A percentile compares a stretch with the other conserved stretches of the same genome.
Conservation (phyloP, 2,329 filamentous ascomycete species). For the Pestalotiopsis sp. region DNA sequence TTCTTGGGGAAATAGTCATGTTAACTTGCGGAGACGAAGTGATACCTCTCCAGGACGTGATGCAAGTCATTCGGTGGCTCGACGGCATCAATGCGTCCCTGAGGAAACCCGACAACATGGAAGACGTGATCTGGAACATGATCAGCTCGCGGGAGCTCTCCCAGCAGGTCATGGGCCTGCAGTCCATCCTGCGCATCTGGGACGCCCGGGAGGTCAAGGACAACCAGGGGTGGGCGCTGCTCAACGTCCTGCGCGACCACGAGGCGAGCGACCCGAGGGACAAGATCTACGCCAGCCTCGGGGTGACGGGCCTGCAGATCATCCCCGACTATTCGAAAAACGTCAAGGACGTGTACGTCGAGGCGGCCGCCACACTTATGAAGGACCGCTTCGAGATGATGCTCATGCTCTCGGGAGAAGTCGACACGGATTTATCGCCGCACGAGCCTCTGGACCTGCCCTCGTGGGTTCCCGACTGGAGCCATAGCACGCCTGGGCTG, state of each 20-base stretch:
- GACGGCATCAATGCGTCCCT: not conserved
- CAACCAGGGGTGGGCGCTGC: not conserved
- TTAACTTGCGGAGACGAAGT: conserved; percentile 4
- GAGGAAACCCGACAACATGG: conserved; percentile 3
- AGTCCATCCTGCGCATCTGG: conserved; percentile 4
- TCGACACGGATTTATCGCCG: not conserved
- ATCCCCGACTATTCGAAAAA: conserved; percentile 7
- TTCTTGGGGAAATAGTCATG: conserved; percentile 1
- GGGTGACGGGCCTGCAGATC: not conserved
- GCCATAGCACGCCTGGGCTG: not conserved
- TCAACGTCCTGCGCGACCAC: conserved; percentile 1
- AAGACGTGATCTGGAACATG: not conserved
- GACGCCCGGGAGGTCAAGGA: not conserved
- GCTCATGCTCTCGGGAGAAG: not conserved
- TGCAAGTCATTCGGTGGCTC: conserved; percentile 5
- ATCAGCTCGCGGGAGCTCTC: conserved; percentile 2
- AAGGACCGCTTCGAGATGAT: conserved; percentile 1
- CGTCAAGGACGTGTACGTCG: conserved; percentile 6
- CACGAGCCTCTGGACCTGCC: not conserved
- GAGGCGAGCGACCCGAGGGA: conserved; percentile 2
- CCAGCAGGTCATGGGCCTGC: not conserved
- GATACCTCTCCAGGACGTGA: not conserved
- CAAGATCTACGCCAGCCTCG: conserved; percentile 1
- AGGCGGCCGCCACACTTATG: not conserved
- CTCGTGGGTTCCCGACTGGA: conserved; percentile 1